A percentile compares a stretch with the other conserved stretches of the same genome.
These are phyloP conservation scores for Cladorrhinum sp. DNA, from an alignment of 2,329 filamentous ascomycete genomes.

Conservation along the genomic window DNA sequence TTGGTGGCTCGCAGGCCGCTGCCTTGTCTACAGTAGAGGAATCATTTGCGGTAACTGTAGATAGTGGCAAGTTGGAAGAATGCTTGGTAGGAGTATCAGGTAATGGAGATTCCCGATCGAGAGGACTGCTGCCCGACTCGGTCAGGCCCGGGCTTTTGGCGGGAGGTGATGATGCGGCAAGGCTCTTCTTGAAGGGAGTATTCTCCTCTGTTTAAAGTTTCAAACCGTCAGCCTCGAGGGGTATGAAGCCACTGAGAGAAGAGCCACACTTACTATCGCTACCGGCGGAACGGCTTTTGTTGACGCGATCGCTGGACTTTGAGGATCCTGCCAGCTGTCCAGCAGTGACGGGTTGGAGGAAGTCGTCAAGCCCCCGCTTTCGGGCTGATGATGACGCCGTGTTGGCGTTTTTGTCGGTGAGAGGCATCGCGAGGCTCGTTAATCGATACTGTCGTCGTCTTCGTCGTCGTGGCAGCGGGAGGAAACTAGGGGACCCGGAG, in stretches of 20 bases:
- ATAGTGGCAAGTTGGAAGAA: slow-evolving; percentile 13
- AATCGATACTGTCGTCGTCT: neutral
- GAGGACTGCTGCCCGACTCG: slow-evolving; percentile 43
- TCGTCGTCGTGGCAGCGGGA: neutral
- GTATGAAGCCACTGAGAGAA: neutral
- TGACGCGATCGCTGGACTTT: neutral
- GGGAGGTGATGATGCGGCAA: slow-evolving; percentile 3
- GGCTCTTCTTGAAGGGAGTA: slow-evolving; percentile 3
- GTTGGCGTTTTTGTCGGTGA: neutral
- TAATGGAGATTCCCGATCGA: slow-evolving; percentile 37
- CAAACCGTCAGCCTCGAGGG: neutral
- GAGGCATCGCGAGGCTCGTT: neutral
- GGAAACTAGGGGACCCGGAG: neutral
- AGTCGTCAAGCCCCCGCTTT: neutral
- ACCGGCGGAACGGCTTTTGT: neutral
- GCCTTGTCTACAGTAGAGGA: slow-evolving; percentile 2
- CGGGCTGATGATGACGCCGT: neutral
- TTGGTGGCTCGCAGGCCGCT: slow-evolving; percentile 27
- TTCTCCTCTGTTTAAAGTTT: slow-evolving; percentile 22
- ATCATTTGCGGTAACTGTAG: slow-evolving; percentile 8
- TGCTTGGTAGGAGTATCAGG: slow-evolving; percentile 32
- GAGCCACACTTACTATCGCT: slow-evolving; percentile 10
- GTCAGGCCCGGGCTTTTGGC: slow-evolving; percentile 36
- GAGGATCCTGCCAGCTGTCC: neutral
- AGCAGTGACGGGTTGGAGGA: neutral